Conservation (phyloP, 1,284 basidiomycete species). For the Xanthoconium separans region DNA sequence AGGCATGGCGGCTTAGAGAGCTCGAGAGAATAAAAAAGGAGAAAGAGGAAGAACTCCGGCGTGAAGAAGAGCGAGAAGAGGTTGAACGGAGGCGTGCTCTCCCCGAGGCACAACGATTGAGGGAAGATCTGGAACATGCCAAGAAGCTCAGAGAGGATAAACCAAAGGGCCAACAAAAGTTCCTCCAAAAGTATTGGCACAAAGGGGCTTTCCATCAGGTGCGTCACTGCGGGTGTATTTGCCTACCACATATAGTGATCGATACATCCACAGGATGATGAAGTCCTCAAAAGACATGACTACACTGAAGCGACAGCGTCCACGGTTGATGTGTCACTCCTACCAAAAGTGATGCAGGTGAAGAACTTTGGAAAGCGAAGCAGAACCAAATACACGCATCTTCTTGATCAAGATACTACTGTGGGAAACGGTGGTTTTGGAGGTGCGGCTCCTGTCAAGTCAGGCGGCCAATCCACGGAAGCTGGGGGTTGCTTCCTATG, state of each 20-base stretch:
- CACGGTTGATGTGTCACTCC: slow-evolving; percentile 78
- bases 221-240: slow-evolving; percentile 16
- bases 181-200: slow-evolving; percentile 99
- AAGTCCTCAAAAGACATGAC: slow-evolving; percentile 83
- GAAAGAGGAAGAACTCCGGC: slow-evolving; percentile 76
- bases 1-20: slow-evolving; percentile 94
- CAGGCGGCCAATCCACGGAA: slow-evolving; percentile 55
- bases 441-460: slow-evolving; percentile 53
- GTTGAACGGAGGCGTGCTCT: slow-evolving; percentile 87
- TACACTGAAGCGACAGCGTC: slow-evolving; percentile 88
- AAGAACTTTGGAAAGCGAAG: slow-evolving; percentile 93
- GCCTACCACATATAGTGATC: slow-evolving; percentile 11
- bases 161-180: slow-evolving; percentile 85
- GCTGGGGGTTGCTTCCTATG: slow-evolving; percentile 85
- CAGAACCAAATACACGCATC: slow-evolving; percentile 93
- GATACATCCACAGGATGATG: slow-evolving; percentile 64
- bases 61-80: slow-evolving; percentile 86
- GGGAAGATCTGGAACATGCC: slow-evolving; percentile 88
- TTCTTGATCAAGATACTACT: slow-evolving; percentile 94
- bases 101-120: slow-evolving; percentile 88
- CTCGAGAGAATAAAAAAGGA: slow-evolving; percentile 89
- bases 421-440: slow-evolving; percentile 64
- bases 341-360: slow-evolving; percentile 97
- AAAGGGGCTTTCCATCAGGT: slow-evolving; percentile 98
- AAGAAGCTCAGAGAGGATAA: slow-evolving; percentile 79